Base-by-base conservation (phyloP, 306 rosid genomes). In the Dalbergia cochinchinensis region DNA sequence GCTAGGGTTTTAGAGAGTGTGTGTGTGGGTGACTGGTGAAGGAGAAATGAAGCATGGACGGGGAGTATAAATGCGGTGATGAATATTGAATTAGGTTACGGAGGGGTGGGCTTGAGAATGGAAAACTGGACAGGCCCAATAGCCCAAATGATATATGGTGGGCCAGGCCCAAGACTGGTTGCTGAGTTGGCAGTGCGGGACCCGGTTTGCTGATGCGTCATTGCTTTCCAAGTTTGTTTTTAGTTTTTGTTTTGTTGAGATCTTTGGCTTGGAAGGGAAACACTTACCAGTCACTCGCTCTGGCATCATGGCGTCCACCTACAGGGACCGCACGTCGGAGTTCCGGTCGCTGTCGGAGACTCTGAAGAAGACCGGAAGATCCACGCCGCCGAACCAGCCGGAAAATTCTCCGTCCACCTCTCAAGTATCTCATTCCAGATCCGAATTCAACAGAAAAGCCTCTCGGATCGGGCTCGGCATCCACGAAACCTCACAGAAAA, bases 261-360 rank as follows among this genome's bases (percentile, higher is more conserved):
- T 47, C 80, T 58, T 15, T 42, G 68, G 68, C 0, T 37, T 37
- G 5, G 41, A 67, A 39, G n/a, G 11, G 48, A 5, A 31, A 26
- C 65, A 42, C 11, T 4, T 4, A 5, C 41, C 41, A 26, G 41
- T 6, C 41, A 37, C 7, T 37, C 6, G 0, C 41, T 6, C 41
- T 37, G 41, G 7, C 41, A 6, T 66, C 50, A 94, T 94, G 97
- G 89, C 90, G 58, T 86, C 93, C 76, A 67, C 83, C 11, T 93
- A 73, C 87, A 88, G 97, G 22, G 98, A 93, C 83, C 98, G 97
- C 78, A 94, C 98, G 53, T 81, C 88, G 64, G 97, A 94, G 92
- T 94, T 94, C 84, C 91, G 87, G 64, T 91, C 93, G 7, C 87
- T 94, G 22, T 57, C 92, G 65, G 85, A 86, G 63, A 89, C 97